Evolutionary conservation across 1,284 basidiomycete genomes (phyloP), one percentile per base, ranked within the genome.

Genomic region (Tilletia caries): DNA sequence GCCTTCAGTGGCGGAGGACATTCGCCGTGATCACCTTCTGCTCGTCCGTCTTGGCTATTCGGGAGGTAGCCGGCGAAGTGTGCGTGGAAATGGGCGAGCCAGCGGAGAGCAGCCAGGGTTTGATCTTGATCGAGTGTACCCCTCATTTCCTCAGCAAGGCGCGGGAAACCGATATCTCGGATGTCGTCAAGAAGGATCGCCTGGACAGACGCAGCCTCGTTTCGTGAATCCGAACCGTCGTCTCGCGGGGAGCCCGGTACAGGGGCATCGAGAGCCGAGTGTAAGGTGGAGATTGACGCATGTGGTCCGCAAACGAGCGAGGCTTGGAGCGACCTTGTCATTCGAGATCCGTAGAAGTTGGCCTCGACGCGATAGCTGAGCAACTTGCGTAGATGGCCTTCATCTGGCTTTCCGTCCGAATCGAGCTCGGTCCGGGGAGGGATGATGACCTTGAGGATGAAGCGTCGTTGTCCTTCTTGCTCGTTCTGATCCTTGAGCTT

Each of bases 321-420:
- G 2, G 12, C 20, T n/a, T 8, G 48, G 13, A 2, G 72, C 71
- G 2, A 76, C 62, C 27, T 62, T n/a, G 29, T 12, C 12, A 65
- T 54, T 44, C 66, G 72, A 27, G 66, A 20, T 18, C 67, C 68
- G 32, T 78, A 78, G 48, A 75, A 78, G 60, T 78, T 76, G 27
- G 69, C 67, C 43, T 78, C 76, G 2, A 78, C 70, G 12, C 29
- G 54, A 27, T 76, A 78, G 10, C 70, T 72, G 1, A 73, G 66
- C 69, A 76, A 64, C 68, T 78, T 78, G 1, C 76, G 32, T 10
- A 68, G 52, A 32, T 75, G 70, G 1, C 73, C 75, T 37, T 76
- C 75, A 50, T 77, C 65, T 23, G 25, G 37, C 25, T 25, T 6
- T 60, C n/a, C 74, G 13, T 71, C 67, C 6, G 46, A 64, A 10